Evolutionary conservation across 257 asterid species (phyloP), one percentile per base, ranked within the genome.

Genomic region (Thymus mandschuricus): DNA sequence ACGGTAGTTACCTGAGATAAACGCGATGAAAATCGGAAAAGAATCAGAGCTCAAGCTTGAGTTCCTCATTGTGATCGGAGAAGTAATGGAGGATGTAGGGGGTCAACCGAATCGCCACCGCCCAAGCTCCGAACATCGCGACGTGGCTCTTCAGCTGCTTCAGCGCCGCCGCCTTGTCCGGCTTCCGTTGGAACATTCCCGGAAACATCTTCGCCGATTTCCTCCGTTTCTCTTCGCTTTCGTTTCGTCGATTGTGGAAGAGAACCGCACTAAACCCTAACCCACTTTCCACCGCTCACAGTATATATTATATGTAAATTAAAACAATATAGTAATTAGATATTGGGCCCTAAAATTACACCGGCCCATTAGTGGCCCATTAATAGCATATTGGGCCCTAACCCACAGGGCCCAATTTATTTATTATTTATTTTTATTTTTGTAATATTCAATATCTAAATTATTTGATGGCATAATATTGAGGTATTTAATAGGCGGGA

Each of bases 91-190:
- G 92, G 68, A 90, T 8, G 79, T 87, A 92, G 28, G 96, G 99
- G 5, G 97, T 45, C 77, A 77, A 82, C 61, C 98, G 96, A 82
- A 91, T 81, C 9, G 80, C 89, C 6, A 81, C 90, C 34, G 89
- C 97, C 96, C 99, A 94, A 48, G 79, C 86, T 40, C 97, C 97
- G 79, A 89, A 94, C 85, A 84, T 78, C 13, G 79, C 79, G 8
- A 76, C 97, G 77, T 94, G 98, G 70, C 75, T 73, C 86, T 82
- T 91, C 68, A 94, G 87, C 97, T 91, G 92, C 97, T 89, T 89
- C 79, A 94, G 59, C 76, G 99, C 97, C 81, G 78, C 95, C 57
- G 90, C 88, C 75, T 94, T 91, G 85, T 88, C 95, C 21, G 97
- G 97, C 61, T 91, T 94, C 68, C 90, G 81, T 79, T 86, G 79